These are phyloP conservation scores for Pestalotiopsis sp. DNA, from an alignment of 2,329 filamentous ascomycete species.

Conservation along the genomic window DNA sequence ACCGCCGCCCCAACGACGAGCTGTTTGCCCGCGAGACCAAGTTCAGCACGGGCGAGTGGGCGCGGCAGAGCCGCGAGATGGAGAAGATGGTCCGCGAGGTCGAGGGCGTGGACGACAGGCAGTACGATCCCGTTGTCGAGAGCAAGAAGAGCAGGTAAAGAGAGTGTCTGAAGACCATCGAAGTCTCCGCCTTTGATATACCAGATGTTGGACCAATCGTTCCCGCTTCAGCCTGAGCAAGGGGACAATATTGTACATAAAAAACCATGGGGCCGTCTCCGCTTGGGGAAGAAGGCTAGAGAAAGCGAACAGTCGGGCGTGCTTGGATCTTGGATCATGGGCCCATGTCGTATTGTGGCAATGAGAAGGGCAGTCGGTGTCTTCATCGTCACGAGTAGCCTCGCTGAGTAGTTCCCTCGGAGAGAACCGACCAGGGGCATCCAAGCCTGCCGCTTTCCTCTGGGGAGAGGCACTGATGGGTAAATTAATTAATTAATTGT, in stretches of 20 bases:
- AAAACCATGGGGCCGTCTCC: neutral
- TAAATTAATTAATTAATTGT: neutral
- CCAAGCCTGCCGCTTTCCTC: neutral
- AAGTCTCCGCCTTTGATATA: neutral
- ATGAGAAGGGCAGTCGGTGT: neutral
- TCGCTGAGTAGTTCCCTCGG: neutral
- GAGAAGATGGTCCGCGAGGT: conserved; percentile 77
- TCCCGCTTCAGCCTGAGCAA: neutral
- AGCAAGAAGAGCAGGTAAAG: conserved; percentile 49
- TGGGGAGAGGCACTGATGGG: neutral
- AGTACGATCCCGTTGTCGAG: conserved; percentile 38
- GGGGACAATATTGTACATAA: neutral
- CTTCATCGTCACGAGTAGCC: neutral
- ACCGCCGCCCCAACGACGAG: conserved; percentile 82
- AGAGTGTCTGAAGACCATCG: neutral
- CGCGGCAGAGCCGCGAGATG: conserved; percentile 74
- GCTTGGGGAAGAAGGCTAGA: too few relatives aligned
- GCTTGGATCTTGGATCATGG: neutral
- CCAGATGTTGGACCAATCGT: neutral
- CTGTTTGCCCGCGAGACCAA: conserved; percentile 84
- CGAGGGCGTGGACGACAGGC: conserved; percentile 55
- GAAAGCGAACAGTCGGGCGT: too few relatives aligned
- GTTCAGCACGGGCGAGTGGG: conserved; percentile 81
- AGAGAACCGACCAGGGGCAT: too few relatives aligned
- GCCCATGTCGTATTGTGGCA: neutral